A percentile compares a stretch with the other conserved stretches of the same genome.
Evolutionary conservation across 2,329 filamentous ascomycete genomes (phyloP).

Genomic region (Pleomassaria siparia): DNA sequence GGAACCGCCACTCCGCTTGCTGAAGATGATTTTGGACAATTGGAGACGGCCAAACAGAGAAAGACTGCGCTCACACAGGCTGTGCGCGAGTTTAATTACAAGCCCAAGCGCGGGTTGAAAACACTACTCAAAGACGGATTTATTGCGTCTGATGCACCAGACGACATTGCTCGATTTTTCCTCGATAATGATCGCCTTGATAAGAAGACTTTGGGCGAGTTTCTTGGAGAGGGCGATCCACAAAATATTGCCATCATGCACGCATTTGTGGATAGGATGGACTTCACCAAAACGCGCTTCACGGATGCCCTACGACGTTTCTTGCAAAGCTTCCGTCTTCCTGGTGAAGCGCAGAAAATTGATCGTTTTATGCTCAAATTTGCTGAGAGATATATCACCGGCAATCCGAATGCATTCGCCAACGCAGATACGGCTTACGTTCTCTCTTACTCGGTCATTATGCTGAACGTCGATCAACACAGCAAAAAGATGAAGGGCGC

Average conservation of each 20-base stretch:
- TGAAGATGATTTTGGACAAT: slow-evolving; percentile 88
- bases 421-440: slow-evolving; percentile 98
- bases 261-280: slow-evolving; percentile 93
- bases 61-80: slow-evolving; percentile 92
- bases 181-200: slow-evolving; percentile 80
- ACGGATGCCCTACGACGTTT: slow-evolving; percentile 91
- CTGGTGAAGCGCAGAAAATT: slow-evolving; percentile 97
- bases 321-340: slow-evolving; percentile 89
- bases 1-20: slow-evolving; percentile 46
- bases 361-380: slow-evolving; percentile 99
- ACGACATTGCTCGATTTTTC: slow-evolving; percentile 84
- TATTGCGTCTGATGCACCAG: slow-evolving; percentile 74
- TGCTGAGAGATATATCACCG: slow-evolving; percentile 89
- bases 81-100: slow-evolving; percentile 93
- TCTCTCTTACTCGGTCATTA: slow-evolving; percentile 90
- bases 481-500: slow-evolving; percentile 78
- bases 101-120: slow-evolving; percentile 92
- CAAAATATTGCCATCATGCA: slow-evolving; percentile 98
- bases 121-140: slow-evolving; percentile 81
- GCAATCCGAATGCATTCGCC: slow-evolving; percentile 95
- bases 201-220: slow-evolving; percentile 92
- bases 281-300: slow-evolving; percentile 87
- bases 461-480: slow-evolving; percentile 95
- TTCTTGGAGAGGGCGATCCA: slow-evolving; percentile 87
- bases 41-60: slow-evolving; percentile 92